Evolutionary conservation across 148 eudicot genomes (phyloP), one percentile per base, ranked within the genome.

Genomic region (Rhododendron williamsianum): DNA sequence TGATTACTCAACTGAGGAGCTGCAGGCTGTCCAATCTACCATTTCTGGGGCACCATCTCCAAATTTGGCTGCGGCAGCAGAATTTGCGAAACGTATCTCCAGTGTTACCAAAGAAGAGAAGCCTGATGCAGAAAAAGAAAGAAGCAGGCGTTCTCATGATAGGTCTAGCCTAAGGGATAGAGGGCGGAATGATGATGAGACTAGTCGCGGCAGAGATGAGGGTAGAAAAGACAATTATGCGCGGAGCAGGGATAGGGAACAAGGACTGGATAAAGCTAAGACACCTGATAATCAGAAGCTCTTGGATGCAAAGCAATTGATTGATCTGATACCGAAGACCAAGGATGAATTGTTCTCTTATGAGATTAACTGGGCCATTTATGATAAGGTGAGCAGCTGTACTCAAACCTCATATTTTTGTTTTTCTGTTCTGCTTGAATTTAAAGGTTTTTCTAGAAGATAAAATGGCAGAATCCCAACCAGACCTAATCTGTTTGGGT

Each of bases 271-370:
- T 63, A 89, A 86, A 80, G 33, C 51, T 38, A 91, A 86, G 84
- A 85, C 83, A 10, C 78, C 86, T 6, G 90, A 88, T 18, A 87
- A 82, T 83, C 89, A 83, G 85, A 94, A 91, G 89, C 91, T 95
- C 85, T n/a, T 96, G 87, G 98, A 95, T 91, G 99, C 99, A 78
- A 96, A 96, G 85, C 97, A 96, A 80, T 89, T 97, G 91, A 95
- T 95, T 82, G 99, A 95, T 85, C 94, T 92, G 91, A 97, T 97
- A 81, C 99, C 99, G 10, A 95, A 93, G 92, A 97, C 98, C 67
- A 97, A 95, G 91, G 99, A 95, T 33, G 99, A 97, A 88, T 88
- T 97, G 80, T 97, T 97, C 85, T 91, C 99, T 0, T 95, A 92
- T 81, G 91, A 92, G 81, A 95, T 97, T 60, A 94, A 97, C 83